These are phyloP conservation scores for Aquilaria malaccensis DNA, from an alignment of 345 rosid genomes.

Conservation along the genomic window DNA sequence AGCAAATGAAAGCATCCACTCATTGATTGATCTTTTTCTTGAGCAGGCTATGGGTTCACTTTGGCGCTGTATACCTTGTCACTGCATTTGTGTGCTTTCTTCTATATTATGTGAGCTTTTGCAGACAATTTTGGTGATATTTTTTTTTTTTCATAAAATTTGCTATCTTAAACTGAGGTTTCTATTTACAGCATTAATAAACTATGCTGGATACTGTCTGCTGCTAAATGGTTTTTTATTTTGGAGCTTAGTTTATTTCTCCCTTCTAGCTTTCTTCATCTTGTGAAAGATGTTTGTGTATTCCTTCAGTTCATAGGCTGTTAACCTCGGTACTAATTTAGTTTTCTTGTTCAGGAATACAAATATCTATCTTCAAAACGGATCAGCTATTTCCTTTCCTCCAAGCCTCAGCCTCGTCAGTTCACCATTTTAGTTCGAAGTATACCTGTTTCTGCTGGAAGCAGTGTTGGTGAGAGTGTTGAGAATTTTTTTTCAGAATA, in stretches of 20 bases:
- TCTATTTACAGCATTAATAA: no score
- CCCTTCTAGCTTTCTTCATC: background rate
- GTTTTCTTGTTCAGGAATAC: conserved; percentile 60
- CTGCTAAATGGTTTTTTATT: background rate
- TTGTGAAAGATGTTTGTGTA: conserved; percentile 6
- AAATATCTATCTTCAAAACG: conserved; percentile 62
- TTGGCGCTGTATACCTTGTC: conserved; percentile 63
- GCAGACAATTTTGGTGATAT: background rate
- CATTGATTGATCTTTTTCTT: conserved; percentile 12
- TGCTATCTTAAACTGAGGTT: background rate
- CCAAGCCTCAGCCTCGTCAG: conserved; percentile 90
- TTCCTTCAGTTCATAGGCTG: background rate
- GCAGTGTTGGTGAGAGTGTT: conserved; percentile 69
- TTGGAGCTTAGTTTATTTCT: background rate
- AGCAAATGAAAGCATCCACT: conserved; percentile 7
- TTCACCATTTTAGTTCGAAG: conserved; percentile 81
- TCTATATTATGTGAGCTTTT: conserved; percentile 63
- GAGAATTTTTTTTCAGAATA: conserved; percentile 69
- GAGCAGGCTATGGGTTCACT: conserved; percentile 94
- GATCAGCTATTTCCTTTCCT: conserved; percentile 63
- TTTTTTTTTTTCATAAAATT: background rate
- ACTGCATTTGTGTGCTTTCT: conserved; percentile 67
- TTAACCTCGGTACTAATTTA: conserved; percentile 6
- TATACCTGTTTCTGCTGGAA: conserved; percentile 62
- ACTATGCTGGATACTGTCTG: no score